These are phyloP conservation scores for Leonotis leonurus DNA, from an alignment of 257 asterid genomes.

Conservation along the genomic window DNA sequence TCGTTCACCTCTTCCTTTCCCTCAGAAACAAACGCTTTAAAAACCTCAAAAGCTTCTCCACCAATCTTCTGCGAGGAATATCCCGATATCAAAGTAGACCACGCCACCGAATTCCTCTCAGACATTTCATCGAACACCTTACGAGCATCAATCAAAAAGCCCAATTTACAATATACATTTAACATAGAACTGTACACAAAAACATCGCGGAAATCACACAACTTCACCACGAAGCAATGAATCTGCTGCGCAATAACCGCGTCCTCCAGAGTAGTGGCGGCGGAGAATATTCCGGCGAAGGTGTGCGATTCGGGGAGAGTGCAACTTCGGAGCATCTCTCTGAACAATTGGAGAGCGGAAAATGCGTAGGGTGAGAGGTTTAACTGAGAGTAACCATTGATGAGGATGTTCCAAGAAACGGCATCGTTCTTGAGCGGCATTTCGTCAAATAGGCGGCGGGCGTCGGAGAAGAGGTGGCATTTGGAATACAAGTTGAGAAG, in stretches of 20 bases:
- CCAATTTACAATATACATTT: constrained; percentile 52
- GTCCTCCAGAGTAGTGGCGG: constrained; percentile 38
- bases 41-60: constrained; percentile 46
- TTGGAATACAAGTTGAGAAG: constrained; percentile 70
- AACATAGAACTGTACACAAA: constrained; percentile 61
- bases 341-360: constrained; percentile 46
- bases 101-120: constrained; percentile 59
- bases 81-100: constrained; percentile 85
- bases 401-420: constrained; percentile 70
- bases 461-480: constrained; percentile 48
- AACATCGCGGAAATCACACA: constrained; percentile 37
- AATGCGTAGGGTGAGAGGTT: constrained; percentile 31
- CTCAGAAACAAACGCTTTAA: constrained; percentile 30
- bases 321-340: constrained; percentile 33
- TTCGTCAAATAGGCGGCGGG: constrained; percentile 46
- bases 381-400: constrained; percentile 58
- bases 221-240: constrained; percentile 45
- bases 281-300: constrained; percentile 57
- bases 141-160: constrained; percentile 39
- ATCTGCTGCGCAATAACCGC: constrained; percentile 37
- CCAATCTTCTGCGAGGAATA: constrained; percentile 48
- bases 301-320: constrained; percentile 60
- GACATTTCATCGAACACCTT: constrained; percentile 76
- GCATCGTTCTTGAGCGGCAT: constrained; percentile 39
- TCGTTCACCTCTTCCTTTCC: constrained; percentile 46